A percentile compares a stretch with the other conserved stretches of the same genome.
These are phyloP conservation scores for Suillus variegatus DNA, from an alignment of 768 basidiomycete species.

Conservation along the genomic window DNA sequence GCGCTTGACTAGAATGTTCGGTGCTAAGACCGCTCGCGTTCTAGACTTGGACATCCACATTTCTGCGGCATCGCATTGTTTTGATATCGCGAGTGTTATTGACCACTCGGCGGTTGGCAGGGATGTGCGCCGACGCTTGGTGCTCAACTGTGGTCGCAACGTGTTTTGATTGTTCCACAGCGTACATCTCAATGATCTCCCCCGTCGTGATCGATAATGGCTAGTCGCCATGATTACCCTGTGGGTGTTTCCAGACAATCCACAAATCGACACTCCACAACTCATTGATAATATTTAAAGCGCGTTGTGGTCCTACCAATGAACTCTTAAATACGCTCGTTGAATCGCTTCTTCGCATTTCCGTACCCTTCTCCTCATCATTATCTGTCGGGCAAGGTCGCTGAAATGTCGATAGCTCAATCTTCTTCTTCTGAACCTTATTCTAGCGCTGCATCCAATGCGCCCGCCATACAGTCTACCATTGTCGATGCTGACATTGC, in stretches of 20 bases:
- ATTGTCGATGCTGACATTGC: too few relatives aligned
- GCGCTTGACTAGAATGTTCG: not conserved
- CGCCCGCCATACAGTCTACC: too few relatives aligned
- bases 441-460: too few relatives aligned
- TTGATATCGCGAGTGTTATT: not conserved
- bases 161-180: not conserved
- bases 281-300: not conserved
- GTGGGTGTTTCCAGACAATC: not conserved
- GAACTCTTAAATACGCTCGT: not conserved
- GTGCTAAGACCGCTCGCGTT: not conserved
- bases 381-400: too few relatives aligned
- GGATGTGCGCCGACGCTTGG: not conserved
- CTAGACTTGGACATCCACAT: not conserved
- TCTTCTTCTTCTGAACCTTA: too few relatives aligned
- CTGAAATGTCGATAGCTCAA: too few relatives aligned
- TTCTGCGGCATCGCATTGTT: not conserved
- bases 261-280: conserved; percentile 13
- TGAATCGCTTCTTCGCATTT: not conserved
- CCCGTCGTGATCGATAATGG: not conserved
- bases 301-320: not conserved
- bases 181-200: not conserved
- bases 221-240: not conserved
- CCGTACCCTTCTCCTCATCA: too few relatives aligned
- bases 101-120: not conserved
- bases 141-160: too few relatives aligned